phyloP scores from a whole-genome alignment of 192 early-diverging fungal species.

The Gigaspora rosea region DNA sequence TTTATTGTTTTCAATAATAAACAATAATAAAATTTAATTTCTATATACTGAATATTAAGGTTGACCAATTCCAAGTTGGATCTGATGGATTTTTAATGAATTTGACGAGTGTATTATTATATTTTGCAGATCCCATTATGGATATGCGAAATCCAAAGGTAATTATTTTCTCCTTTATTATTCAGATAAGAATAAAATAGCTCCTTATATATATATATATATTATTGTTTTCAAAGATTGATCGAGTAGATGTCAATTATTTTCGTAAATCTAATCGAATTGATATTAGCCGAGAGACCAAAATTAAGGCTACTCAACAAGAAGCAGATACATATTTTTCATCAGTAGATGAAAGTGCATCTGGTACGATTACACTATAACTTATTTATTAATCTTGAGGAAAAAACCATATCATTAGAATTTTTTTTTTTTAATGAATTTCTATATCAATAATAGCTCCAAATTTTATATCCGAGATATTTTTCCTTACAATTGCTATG shows the following conservation, averaged over 20 bases:
- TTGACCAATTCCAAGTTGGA: constrained; percentile 71
- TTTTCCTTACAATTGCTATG: constrained; percentile 75
- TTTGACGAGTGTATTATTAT: constrained; percentile 63
- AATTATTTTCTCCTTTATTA: constrained; percentile 6
- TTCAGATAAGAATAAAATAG: neutral
- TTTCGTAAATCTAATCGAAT: constrained; percentile 61
- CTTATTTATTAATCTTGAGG: neutral
- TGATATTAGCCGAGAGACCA: constrained; percentile 71
- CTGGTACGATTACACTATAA: neutral
- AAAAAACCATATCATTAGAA: neutral
- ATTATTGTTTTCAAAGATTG: constrained; percentile 43
- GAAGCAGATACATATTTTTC: constrained; percentile 63
- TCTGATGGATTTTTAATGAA: constrained; percentile 88
- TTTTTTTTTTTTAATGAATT: constrained; percentile 3
- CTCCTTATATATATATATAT: neutral
- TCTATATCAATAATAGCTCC: constrained; percentile 34
- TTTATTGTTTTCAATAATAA: too few species aligned
- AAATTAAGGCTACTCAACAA: constrained; percentile 76
- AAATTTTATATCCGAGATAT: constrained; percentile 91
- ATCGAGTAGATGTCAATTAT: constrained; percentile 76
- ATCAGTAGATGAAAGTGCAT: neutral
- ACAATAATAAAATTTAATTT: neutral
- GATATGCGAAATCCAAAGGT: constrained; percentile 75
- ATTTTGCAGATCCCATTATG: constrained; percentile 84
- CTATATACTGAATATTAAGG: constrained; percentile 66